Evolutionary conservation across 2,329 filamentous ascomycete species (phyloP), one percentile per base, ranked within the genome.

Genomic region (Fusarium lateritium): DNA sequence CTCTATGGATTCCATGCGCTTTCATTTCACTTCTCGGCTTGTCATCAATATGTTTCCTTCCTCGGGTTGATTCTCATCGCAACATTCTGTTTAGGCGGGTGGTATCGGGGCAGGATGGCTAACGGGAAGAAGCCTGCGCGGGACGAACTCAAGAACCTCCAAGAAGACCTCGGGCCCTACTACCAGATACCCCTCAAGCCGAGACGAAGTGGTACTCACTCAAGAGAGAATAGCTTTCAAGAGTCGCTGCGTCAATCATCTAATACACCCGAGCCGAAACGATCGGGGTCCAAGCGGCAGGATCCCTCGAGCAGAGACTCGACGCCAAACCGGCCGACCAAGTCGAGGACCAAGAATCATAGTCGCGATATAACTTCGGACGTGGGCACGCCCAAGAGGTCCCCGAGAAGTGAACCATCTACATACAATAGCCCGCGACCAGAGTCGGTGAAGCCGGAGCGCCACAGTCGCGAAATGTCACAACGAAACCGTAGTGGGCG

Each of bases 401-500:
- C 73, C 24, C 73, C 73, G 5, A 68, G 57, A 60, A 70, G 65
- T 49, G 73, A 75, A 56, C 66, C 28, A 3, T 8, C 49, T 34
- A 49, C 55, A 34, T 56, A 67, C 19, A 58, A 57, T 40, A 74
- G 70, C 24, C 72, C 73, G 45, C 67, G 59, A 39, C 62, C 63
- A n/a, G 72, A 75, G 52, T 62, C 68, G 62, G 58, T 57, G 51
- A 75, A 70, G 59, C 62, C 61, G 28, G 71, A 72, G 57, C 68
- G 61, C 33, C 62, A 67, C 31, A 68, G 56, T 36, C 63, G 67
- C 72, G 66, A 71, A 55, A 83, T 83, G 81, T 82, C 81, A 43
- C 81, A 83, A 72, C 78, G 81, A 63, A 82, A 81, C 63, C 80
- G 82, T 56, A 82, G 81, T 70, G 80, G 80, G 52, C 81, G 82